These are phyloP conservation scores for Plectosphaerella cucumerina DNA, from an alignment of 2,329 filamentous ascomycete species.

Conservation along the genomic window DNA sequence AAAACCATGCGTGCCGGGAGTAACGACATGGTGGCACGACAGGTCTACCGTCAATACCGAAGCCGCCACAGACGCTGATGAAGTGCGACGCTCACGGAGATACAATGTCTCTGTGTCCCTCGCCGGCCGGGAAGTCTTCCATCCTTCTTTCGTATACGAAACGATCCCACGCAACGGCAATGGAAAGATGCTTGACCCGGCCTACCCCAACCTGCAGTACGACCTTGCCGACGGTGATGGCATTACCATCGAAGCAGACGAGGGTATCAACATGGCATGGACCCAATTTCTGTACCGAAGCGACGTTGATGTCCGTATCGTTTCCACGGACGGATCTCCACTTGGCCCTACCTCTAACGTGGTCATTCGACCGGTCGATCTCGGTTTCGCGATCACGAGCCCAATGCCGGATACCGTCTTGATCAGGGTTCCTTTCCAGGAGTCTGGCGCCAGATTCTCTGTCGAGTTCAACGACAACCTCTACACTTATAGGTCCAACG, in stretches of 20 bases:
- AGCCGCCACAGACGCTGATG: slow-evolving; percentile 6
- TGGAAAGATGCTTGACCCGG: slow-evolving; percentile 19
- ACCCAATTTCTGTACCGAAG: slow-evolving; percentile 22
- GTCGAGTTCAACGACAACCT: slow-evolving; percentile 26
- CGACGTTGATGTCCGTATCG: slow-evolving; percentile 20
- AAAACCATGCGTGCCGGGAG: neutral
- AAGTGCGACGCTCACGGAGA: slow-evolving; percentile 15
- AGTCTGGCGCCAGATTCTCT: slow-evolving; percentile 22
- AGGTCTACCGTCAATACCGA: slow-evolving; percentile 13
- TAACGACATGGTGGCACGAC: slow-evolving; percentile 14
- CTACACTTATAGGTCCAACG: slow-evolving; percentile 20
- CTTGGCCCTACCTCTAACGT: slow-evolving; percentile 16
- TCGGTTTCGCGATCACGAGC: slow-evolving; percentile 16
- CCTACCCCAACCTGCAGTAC: slow-evolving; percentile 13
- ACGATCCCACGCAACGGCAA: slow-evolving; percentile 30
- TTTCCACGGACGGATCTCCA: slow-evolving; percentile 9
- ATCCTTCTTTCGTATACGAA: slow-evolving; percentile 30
- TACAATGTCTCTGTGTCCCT: slow-evolving; percentile 10
- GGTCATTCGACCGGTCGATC: slow-evolving; percentile 20
- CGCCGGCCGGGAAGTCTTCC: slow-evolving; percentile 4
- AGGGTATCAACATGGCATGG: slow-evolving; percentile 29
- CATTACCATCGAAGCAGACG: slow-evolving; percentile 23
- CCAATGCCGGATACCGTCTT: slow-evolving; percentile 15
- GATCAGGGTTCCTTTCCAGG: slow-evolving; percentile 20
- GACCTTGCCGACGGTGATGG: slow-evolving; percentile 18